Evolutionary conservation across 2,329 filamentous ascomycete species (phyloP), one percentile per base, ranked within the genome.

Genomic region (Penicillium sp.): DNA sequence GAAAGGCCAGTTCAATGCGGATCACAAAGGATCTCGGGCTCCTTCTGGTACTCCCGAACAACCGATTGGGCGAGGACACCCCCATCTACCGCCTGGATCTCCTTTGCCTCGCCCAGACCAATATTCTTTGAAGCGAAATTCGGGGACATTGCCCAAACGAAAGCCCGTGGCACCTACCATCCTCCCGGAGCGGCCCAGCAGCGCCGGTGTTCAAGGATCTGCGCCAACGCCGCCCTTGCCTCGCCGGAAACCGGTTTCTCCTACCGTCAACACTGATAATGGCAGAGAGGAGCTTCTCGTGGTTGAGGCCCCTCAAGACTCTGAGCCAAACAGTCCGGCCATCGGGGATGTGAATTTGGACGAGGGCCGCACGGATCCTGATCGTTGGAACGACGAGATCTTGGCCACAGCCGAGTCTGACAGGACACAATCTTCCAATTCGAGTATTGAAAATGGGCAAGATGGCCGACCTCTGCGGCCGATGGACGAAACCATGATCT

Each of bases 1-100:
- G 23, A 69, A 64, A 49, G 54, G 50, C 18, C 62, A 70, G n/a
- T 44, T 54, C 23, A 66, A 57, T 22, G 59, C 57, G 2, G 64
- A 67, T 9, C 63, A 61, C 10, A 70, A 72, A 16, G 60, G 59
- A 3, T 57, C 60, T 32, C 50, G 57, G 23, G 16, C 32, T 20
- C 49, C 57, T 41, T 58, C 64, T 6, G 62, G 60, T 30, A 77
- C 44, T 61, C 78, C 64, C 48, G 75, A 66, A 47, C 77, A 85
- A 51, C 87, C 87, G 2, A 87, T 93, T 69, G 88, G 88, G 1
- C 76, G 87, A 26, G 87, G 87, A 0, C 82, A 84, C 51, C 87
- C 87, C 1, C 69, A 94, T 12, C 87, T 86, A 31, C 86, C 87
- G 6, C 85, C 84, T 2, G 88, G 87, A 2, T 80, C 76, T 30